A percentile compares a stretch with the other conserved stretches of the same genome.
Conservation (phyloP, 2,329 filamentous ascomycete genomes). For the Aspergillus thermomutatus region DNA sequence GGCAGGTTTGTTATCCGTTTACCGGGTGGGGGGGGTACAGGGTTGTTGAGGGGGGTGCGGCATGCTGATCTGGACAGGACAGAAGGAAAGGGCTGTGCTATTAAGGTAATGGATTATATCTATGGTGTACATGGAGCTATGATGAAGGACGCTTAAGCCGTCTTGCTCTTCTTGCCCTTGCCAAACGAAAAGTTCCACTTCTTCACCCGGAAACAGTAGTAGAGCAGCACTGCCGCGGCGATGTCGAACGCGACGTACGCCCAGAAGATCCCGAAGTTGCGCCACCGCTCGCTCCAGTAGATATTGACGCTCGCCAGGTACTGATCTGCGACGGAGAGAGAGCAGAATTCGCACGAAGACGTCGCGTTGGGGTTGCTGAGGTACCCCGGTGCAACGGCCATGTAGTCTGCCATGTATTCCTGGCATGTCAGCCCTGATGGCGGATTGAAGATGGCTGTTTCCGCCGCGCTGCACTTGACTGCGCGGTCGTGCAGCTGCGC, state of each 20-base stretch:
- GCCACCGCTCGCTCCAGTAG: constrained; percentile 59
- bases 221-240: constrained; percentile 46
- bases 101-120: not conserved
- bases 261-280: constrained; percentile 65
- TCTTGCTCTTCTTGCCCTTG: not conserved
- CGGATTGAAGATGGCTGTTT: constrained; percentile 64
- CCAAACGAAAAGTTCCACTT: constrained; percentile 18
- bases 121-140: not conserved
- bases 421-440: constrained; percentile 55
- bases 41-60: constrained; percentile 14
- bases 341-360: constrained; percentile 50
- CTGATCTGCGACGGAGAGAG: constrained; percentile 34
- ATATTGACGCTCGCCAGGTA: constrained; percentile 44
- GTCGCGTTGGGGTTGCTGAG: constrained; percentile 51
- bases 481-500: constrained; percentile 65
- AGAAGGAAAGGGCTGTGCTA: not conserved
- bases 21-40: constrained; percentile 18
- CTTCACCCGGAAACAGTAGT: constrained; percentile 35
- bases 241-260: constrained; percentile 58
- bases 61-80: not conserved
- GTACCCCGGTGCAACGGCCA: constrained; percentile 50
- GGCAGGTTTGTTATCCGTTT: constrained; percentile 25
- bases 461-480: constrained; percentile 65
- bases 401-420: constrained; percentile 56
- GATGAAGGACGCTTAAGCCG: not conserved